These are phyloP conservation scores for Diaporthe batatas DNA, from an alignment of 2,329 filamentous ascomycete species.

Conservation along the genomic window DNA sequence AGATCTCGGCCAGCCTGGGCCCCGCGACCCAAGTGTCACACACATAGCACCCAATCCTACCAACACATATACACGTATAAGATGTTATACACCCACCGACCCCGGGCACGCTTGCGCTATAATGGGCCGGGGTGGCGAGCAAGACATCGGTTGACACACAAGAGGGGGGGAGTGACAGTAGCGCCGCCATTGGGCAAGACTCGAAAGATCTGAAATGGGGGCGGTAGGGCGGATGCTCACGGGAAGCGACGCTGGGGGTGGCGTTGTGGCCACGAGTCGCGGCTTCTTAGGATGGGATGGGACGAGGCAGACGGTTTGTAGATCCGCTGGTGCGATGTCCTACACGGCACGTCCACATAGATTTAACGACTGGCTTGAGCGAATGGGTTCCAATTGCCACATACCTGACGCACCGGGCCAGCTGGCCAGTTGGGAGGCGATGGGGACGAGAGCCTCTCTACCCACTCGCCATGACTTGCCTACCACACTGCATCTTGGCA, in stretches of 20 bases:
- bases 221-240: constrained; percentile 7
- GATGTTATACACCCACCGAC: not conserved
- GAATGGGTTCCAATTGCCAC: not conserved
- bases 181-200: constrained; percentile 2
- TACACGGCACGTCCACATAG: too few relatives aligned
- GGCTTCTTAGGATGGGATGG: constrained; percentile 15
- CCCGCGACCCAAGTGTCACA: constrained; percentile 1
- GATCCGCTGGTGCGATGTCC: constrained; percentile 27
- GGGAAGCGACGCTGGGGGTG: constrained; percentile 26
- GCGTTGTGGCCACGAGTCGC: constrained; percentile 13
- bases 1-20: constrained; percentile 16
- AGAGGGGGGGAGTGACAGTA: not conserved
- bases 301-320: constrained; percentile 10
- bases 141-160: constrained; percentile 16
- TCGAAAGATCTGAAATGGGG: not conserved
- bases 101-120: not conserved
- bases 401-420: not conserved
- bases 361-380: not conserved
- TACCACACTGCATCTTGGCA: constrained; percentile 10
- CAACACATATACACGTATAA: not conserved
- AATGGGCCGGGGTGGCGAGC: not conserved
- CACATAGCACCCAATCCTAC: not conserved
- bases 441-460: not conserved
- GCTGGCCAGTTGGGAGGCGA: not conserved
- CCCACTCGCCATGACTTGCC: constrained; percentile 1